These are phyloP conservation scores for Pseudoneurospora amorphoporcata DNA, from an alignment of 495 filamentous ascomycete species.

Conservation along the genomic window DNA sequence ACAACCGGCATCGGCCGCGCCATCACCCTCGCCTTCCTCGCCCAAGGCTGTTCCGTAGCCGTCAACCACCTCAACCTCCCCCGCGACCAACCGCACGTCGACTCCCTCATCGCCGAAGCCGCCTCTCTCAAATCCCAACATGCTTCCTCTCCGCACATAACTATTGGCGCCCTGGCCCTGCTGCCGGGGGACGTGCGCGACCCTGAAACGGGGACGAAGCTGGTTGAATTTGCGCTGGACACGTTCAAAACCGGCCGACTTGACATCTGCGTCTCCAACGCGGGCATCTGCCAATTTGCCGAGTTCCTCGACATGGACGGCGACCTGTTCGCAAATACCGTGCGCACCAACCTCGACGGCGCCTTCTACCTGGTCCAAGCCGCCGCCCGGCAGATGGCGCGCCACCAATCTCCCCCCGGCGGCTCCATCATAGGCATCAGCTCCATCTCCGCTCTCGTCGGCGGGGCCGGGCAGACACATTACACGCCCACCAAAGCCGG, in stretches of 20 bases:
- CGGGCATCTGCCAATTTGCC: conserved; percentile 74
- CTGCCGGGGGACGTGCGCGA: conserved; percentile 57
- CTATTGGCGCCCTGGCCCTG: conserved; percentile 39
- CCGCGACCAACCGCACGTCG: conserved; percentile 42
- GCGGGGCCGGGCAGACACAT: conserved; percentile 69
- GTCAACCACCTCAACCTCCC: conserved; percentile 59
- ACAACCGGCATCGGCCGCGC: conserved; percentile 69
- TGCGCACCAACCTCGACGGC: conserved; percentile 73
- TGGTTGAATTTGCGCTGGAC: conserved; percentile 48
- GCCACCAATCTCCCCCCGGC: conserved; percentile 44
- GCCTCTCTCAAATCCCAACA: conserved; percentile 21
- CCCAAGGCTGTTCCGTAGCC: conserved; percentile 57
- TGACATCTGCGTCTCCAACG: conserved; percentile 81
- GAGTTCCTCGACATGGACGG: conserved; percentile 64
- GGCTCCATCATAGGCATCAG: conserved; percentile 71
- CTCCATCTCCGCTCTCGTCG: conserved; percentile 77
- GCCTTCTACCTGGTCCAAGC: conserved; percentile 81
- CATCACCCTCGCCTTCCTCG: conserved; percentile 60
- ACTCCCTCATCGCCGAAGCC: conserved; percentile 44
- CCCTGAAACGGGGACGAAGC: conserved; percentile 47
- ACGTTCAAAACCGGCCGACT: conserved; percentile 44
- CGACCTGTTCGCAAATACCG: conserved; percentile 52
- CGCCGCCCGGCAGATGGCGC: conserved; percentile 69
- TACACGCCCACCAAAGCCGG: conserved; percentile 92
- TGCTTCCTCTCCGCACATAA: not conserved